Evolutionary conservation across 2,329 filamentous ascomycete genomes (phyloP), one percentile per base, ranked within the genome.

Genomic region (Ascosphaera acerosa): DNA sequence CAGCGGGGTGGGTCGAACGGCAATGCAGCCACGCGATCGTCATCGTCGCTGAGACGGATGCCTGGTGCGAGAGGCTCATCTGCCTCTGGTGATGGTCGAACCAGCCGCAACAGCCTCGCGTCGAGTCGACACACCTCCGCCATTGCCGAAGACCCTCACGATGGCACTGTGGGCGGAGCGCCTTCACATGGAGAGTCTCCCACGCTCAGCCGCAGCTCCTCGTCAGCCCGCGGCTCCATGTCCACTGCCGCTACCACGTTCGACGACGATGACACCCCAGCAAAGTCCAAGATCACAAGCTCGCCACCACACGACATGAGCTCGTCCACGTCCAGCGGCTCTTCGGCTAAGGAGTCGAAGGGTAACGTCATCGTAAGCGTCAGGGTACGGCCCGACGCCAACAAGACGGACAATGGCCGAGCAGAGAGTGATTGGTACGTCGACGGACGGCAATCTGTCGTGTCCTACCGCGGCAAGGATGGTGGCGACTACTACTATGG

Each of bases 341-440:
- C 4, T 15, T n/a, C n/a, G n/a, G 25, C 25, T 4, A 70, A 67
- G 42, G 81, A 92, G 43, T 67, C 64, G 33, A 94, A 91, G 50
- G 87, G 87, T 32, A 97, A 97, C 45, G 84, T 97, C 10, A 54
- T 94, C 37, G 84, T 97, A 41, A 94, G 87, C 47, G 82, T 97
- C 22, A 69, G 87, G 46, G 82, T 94, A 26, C 68, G 87, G 18
- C 87, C 87, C 18, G 82, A 92, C 53, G 62, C 67, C 3, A 40
- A 35, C 10, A 27, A 27, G 25, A 66, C 61, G 15, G 64, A 64
- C 33, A 66, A 66, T 28, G 58, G 61, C 34, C 64, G 66, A 35
- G 55, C 66, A 5, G 76, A 87, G 36, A 68, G 71, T 18, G 87
- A 94, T 46, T 97, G 84, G 87, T 66, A 80, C 58, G 74, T 97